Base-by-base conservation (phyloP, 2,329 filamentous ascomycete species). In the Penicillium sp. region DNA sequence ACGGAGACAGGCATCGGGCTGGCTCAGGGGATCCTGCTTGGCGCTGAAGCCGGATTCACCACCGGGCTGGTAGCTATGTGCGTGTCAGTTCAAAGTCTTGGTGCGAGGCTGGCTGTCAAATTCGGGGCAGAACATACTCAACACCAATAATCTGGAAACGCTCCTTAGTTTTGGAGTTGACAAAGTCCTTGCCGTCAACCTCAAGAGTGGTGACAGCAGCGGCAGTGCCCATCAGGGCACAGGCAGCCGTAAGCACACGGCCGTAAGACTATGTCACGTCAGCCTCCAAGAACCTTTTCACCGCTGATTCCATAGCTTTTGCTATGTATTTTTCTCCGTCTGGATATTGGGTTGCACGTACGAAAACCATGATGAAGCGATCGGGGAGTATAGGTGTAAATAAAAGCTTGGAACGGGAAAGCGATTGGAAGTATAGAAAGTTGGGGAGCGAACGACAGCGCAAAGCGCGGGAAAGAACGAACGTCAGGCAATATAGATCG, bases 101-200 rank as follows among this genome's bases (percentile, higher is more conserved):
- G 7, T 39, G 9, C 19, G 4, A 8, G 22, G 21, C 19, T 42
- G 37, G 33, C 2, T 21, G 2, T 24, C 9, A 21, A 21, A 16
- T 19, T 11, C 5, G 13, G 13, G 29, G 14, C 1, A 21, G 3
- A 10, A 39, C 79, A 71, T 76, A 83, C 78, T 86, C 85, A 57
- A 87, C 82, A 70, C 84, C 85, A 57, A 87, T 76, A 57, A 88
- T 81, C 75, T 86, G 81, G 71, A 87, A 82, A 48, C 85, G 81
- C 63, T 84, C 80, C 55, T 80, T 79, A 19, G 82, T 84, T 53
- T 81, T 76, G 35, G 78, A 79, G 70, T 87, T 82, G 65, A 88
- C 79, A 71, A 88, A 87, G 69, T 87, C 81, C 71, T 84, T 82
- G 57, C 84, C 83, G 54, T 81, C 70, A 51, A 87, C 81, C 56